Percentiles rank a stretch among this genome's conserved stretches.
Evolutionary conservation across 2,329 filamentous ascomycete genomes (phyloP).

Genomic region (Monosporascus sp.): DNA sequence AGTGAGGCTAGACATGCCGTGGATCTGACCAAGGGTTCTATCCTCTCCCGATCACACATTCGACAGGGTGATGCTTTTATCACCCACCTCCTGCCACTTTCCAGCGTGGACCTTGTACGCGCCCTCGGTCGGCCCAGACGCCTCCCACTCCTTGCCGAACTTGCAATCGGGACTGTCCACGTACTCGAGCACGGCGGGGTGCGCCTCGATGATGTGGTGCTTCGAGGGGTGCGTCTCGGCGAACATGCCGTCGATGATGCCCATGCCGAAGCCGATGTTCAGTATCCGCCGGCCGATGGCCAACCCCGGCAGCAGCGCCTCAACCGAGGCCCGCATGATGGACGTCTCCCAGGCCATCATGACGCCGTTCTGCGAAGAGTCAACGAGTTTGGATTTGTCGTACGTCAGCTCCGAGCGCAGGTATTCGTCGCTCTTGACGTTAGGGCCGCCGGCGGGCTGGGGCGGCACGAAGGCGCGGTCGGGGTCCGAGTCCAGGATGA

Average conservation of each 20-base stretch:
- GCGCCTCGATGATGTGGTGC: slow-evolving; percentile 85
- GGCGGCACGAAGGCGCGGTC: slow-evolving; percentile 30
- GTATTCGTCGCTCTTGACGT: slow-evolving; percentile 61
- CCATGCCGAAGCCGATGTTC: slow-evolving; percentile 89
- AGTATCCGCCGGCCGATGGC: slow-evolving; percentile 60
- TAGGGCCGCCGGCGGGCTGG: slow-evolving; percentile 27
- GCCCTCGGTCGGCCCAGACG: slow-evolving; percentile 50
- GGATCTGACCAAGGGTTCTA: too few relatives aligned
- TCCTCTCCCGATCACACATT: too few relatives aligned
- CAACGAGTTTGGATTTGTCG: slow-evolving; percentile 61
- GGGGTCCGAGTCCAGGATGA: slow-evolving; percentile 18
- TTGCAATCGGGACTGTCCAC: slow-evolving; percentile 42
- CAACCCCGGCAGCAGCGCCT: slow-evolving; percentile 47
- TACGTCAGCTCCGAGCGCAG: slow-evolving; percentile 63
- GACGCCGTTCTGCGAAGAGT: slow-evolving; percentile 72
- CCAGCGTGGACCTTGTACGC: slow-evolving; percentile 70
- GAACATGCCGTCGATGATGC: slow-evolving; percentile 77
- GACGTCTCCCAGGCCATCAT: slow-evolving; percentile 93
- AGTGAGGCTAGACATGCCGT: too few relatives aligned
- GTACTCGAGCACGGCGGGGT: slow-evolving; percentile 67
- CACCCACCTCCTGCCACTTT: slow-evolving; percentile 70
- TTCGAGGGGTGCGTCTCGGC: slow-evolving; percentile 58
- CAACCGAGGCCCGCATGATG: slow-evolving; percentile 76
- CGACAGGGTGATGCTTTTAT: neutral
- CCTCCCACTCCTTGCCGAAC: slow-evolving; percentile 53